Percentiles rank a stretch among this genome's conserved stretches.
Conservation (phyloP, 192 early-diverging fungal species). For the Spizellomyces punctatus region DNA sequence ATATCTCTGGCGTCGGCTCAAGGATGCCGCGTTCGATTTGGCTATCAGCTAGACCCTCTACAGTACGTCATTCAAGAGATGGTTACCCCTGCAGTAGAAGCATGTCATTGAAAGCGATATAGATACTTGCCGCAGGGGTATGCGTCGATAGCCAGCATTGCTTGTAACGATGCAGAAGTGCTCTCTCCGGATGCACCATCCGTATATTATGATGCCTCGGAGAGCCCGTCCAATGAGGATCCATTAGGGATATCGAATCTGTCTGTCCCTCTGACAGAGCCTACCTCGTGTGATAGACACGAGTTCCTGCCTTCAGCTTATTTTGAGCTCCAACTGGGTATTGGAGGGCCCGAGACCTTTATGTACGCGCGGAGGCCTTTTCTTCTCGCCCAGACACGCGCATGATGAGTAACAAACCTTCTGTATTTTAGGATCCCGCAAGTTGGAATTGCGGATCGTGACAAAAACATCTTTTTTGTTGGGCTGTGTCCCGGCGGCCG, state of each 20-base stretch:
- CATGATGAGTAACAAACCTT: background rate
- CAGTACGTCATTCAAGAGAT: constrained; percentile 21
- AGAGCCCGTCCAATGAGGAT: background rate
- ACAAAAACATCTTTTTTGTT: constrained; percentile 8
- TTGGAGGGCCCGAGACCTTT: background rate
- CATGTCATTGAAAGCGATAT: background rate
- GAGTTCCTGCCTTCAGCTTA: constrained; percentile 6
- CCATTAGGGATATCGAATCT: no score
- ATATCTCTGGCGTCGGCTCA: constrained; percentile 74
- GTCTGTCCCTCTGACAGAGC: background rate
- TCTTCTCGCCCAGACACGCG: background rate
- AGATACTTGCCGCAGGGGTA: background rate
- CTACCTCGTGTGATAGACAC: background rate
- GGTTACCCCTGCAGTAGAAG: background rate
- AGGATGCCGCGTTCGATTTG: constrained; percentile 72
- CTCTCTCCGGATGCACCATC: background rate
- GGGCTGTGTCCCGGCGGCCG: constrained; percentile 7
- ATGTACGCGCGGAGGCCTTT: background rate
- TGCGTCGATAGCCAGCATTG: background rate
- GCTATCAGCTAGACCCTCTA: constrained; percentile 45
- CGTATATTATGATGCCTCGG: background rate
- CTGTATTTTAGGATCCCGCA: constrained; percentile 17
- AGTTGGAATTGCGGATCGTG: constrained; percentile 15
- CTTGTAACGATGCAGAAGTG: background rate
- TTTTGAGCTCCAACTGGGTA: constrained; percentile 19